Percentiles rank a stretch among this genome's conserved stretches.
phyloP scores from a whole-genome alignment of 2,329 filamentous ascomycete genomes.

The Kalaharituber pfeilii region DNA sequence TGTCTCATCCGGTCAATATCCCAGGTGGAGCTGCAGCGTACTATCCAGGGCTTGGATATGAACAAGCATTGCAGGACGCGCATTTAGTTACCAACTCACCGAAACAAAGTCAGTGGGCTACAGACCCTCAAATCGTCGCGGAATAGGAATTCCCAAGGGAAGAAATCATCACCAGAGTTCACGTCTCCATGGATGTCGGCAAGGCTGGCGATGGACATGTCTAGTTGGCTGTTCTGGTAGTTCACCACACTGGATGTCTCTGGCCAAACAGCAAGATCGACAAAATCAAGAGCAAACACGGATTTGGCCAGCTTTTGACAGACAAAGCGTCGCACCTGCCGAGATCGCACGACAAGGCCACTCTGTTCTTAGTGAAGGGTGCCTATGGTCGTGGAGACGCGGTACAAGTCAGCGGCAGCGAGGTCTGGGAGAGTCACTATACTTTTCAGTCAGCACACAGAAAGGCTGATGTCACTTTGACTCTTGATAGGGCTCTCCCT shows the following conservation, averaged over 20 bases:
- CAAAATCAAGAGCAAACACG: not conserved
- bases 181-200: not conserved
- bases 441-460: not conserved
- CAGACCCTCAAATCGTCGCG: not conserved
- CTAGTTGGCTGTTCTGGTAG: not conserved
- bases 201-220: not conserved
- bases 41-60: too few relatives aligned
- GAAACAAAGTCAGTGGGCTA: not conserved
- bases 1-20: not conserved
- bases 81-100: not conserved
- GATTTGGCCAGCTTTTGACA: not conserved
- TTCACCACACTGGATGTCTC: not conserved
- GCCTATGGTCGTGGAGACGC: not conserved
- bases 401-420: not conserved
- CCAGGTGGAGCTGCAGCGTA: not conserved
- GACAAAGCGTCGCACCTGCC: not conserved
- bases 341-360: not conserved
- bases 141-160: not conserved
- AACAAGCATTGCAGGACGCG: too few relatives aligned
- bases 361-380: not conserved
- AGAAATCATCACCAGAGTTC: not conserved
- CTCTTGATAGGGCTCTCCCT: not conserved
- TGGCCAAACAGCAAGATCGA: not conserved
- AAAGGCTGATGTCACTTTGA: not conserved
- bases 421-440: not conserved